Base-by-base conservation (phyloP, 1,284 basidiomycete genomes). In the Peniophora sp. region DNA sequence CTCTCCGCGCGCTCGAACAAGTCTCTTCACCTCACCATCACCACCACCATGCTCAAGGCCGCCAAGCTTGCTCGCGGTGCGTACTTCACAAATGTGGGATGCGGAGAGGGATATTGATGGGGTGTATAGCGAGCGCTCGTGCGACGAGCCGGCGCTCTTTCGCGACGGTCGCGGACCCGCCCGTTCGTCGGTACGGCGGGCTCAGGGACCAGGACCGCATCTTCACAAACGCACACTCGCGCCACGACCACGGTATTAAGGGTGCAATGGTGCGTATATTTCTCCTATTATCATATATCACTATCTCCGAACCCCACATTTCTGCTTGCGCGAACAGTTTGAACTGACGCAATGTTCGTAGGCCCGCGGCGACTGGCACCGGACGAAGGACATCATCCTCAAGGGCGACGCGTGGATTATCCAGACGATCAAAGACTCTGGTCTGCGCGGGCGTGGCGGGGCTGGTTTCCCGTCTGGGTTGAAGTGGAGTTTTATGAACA, bases 401-500 rank as follows among this genome's bases (percentile, higher is more conserved):
- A 98, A 97, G 68, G 95, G 96, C 52, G 93, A 99, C 72, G 80
- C 83, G n/a, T 98, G 92, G 91, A 93, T 99, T 62, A 98, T 99
- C 57, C 85, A 96, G 65, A 85, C 84, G 51, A 90, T 98, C 64
- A 98, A 99, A 70, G 92, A 93, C 62, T 97, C 94, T 14, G 96
- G 96, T 49, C 78, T 99, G 46, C 85, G 96, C 63, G 96, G 96
- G 23, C 88, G 97, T 58, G 96, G 96, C 56, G 96, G 97, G 55
- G 97, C 96, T 50, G 96, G 97, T 44, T 99, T 99, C 68, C 96
- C 95, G 1, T 92, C 88, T 58, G 96, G 96, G 47, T 76, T 99
- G 60, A 99, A 99, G 70, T 99, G 96, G 96, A 90, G 85, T 66
- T 97, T 98, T 69, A 98, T 96, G 89, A 97, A 98, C 77, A 98